Percentiles rank a stretch among this genome's conserved stretches.
phyloP scores from a whole-genome alignment of 2,329 filamentous ascomycete genomes.

The Thielaviopsis musarum region DNA sequence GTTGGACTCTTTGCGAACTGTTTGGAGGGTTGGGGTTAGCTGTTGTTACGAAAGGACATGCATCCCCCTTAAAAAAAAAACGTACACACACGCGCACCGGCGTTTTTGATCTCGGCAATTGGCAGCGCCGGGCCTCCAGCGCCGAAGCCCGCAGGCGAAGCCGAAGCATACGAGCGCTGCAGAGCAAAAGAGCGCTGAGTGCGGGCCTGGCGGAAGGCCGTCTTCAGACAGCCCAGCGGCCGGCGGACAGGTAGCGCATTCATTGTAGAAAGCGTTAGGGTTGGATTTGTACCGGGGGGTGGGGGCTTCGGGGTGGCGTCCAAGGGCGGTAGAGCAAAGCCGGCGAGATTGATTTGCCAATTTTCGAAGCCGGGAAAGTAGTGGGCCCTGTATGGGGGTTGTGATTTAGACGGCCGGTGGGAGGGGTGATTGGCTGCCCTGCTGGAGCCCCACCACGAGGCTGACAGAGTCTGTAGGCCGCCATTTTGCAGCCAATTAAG shows the following conservation, averaged over 20 bases:
- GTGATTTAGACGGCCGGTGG: not conserved
- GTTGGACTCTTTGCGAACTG: slow-evolving; percentile 12
- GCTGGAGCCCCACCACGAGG: not conserved
- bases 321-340: not conserved
- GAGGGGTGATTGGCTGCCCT: slow-evolving; percentile 6
- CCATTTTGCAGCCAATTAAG: not conserved
- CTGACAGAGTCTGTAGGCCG: not conserved
- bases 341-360: not conserved
- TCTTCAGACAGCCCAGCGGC: slow-evolving; percentile 56
- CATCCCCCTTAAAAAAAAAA: not conserved
- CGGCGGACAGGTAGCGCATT: slow-evolving; percentile 47
- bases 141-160: slow-evolving; percentile 23
- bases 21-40: not conserved
- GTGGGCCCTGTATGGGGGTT: not conserved
- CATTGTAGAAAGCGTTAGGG: slow-evolving; percentile 23
- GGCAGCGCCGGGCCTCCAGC: slow-evolving; percentile 20
- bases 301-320: too few species aligned
- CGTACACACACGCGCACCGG: slow-evolving; percentile 17
- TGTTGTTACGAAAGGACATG: not conserved
- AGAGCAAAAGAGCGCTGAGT: slow-evolving; percentile 24
- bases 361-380: not conserved
- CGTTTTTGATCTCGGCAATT: slow-evolving; percentile 19
- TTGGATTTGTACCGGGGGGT: not conserved
- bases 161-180: slow-evolving; percentile 10
- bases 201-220: slow-evolving; percentile 40